Evolutionary conservation across 345 rosid genomes (phyloP).

Genomic region (Salix suchowensis): DNA sequence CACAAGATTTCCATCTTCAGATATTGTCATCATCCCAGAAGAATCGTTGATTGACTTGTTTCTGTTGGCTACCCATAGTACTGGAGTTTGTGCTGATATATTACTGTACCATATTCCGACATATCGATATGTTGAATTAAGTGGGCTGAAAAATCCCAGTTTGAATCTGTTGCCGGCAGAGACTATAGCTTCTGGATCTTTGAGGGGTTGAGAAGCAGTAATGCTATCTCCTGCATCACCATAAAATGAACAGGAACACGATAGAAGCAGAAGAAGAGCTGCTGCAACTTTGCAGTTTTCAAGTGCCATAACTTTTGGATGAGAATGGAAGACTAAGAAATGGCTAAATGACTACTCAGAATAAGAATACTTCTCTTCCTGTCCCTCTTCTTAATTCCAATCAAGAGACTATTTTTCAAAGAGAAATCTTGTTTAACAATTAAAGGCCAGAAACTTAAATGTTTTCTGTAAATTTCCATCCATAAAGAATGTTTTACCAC

Average conservation of each 20-base stretch:
- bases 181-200: slow-evolving; percentile 1
- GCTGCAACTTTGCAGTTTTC: neutral
- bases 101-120: slow-evolving; percentile 9
- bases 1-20: slow-evolving; percentile 6
- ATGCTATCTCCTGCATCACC: neutral
- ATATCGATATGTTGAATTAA: neutral
- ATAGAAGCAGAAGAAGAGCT: neutral
- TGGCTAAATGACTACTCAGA: neutral
- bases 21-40: slow-evolving; percentile 30
- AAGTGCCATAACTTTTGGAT: neutral
- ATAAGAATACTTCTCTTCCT: neutral
- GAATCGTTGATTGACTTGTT: slow-evolving; percentile 10
- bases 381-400: no score
- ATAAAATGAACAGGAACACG: neutral
- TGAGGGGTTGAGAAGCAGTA: neutral
- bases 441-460: no score
- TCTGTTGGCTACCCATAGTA: slow-evolving; percentile 10
- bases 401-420: no score
- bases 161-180: neutral
- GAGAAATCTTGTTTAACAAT: no score
- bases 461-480: no score
- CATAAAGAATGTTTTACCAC: no score
- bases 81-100: neutral
- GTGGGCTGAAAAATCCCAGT: neutral
- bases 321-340: neutral